These are phyloP conservation scores for Chaetoceros tenuissimus DNA, from an alignment of 108 stramenopile species.

Conservation along the genomic window DNA sequence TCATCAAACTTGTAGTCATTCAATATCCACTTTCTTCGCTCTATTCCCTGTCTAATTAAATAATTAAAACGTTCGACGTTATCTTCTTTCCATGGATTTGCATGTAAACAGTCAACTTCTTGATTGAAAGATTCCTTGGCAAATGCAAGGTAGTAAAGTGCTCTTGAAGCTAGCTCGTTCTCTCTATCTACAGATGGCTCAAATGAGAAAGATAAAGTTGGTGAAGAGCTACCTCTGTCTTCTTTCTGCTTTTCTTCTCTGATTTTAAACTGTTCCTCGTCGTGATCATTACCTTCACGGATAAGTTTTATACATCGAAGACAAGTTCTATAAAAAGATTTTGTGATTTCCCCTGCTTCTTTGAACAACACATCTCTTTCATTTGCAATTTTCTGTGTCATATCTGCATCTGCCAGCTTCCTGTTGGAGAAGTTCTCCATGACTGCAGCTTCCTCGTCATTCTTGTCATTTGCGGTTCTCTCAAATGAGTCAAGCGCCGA, in stretches of 20 bases:
- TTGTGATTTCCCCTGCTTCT: conserved; percentile 56
- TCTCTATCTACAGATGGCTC: conserved; percentile 65
- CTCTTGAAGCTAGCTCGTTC: conserved; percentile 65
- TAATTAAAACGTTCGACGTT: conserved; percentile 58
- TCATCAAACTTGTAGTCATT: conserved; percentile 77
- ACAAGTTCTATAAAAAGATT: conserved; percentile 59
- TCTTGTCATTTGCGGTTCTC: not conserved
- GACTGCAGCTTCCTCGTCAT: not conserved
- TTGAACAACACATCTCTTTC: conserved; percentile 15
- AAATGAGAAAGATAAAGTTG: conserved; percentile 16
- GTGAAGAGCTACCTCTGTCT: conserved; percentile 2
- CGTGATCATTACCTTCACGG: conserved; percentile 59
- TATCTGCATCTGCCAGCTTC: not conserved
- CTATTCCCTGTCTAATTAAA: conserved; percentile 62
- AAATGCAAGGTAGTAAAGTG: conserved; percentile 65
- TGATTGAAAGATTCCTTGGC: conserved; percentile 65
- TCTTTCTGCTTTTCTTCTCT: conserved; percentile 30
- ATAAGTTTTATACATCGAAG: conserved; percentile 42
- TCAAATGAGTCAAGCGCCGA: not conserved
- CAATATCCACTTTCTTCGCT: conserved; percentile 65
- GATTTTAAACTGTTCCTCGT: conserved; percentile 52
- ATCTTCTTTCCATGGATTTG: conserved; percentile 48
- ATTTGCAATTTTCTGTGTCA: not conserved
- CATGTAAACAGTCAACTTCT: conserved; percentile 47
- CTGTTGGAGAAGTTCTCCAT: not conserved